Base-by-base conservation (phyloP, 2,329 filamentous ascomycete genomes). In the Talaromyces albobiverticillius region DNA sequence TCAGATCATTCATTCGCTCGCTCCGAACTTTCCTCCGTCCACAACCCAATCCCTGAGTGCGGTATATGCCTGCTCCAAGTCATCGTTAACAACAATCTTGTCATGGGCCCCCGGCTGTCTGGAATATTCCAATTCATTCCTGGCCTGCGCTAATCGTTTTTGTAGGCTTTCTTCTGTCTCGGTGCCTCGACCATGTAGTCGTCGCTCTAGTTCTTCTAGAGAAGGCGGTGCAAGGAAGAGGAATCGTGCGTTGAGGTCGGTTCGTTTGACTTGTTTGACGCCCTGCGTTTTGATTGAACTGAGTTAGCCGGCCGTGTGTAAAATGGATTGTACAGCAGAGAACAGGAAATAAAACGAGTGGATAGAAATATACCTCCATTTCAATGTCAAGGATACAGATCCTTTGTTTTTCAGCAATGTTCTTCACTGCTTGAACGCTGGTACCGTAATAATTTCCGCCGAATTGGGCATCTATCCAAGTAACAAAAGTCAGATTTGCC, bases 301-400 rank as follows among this genome's bases (percentile, higher is more conserved):
- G n/a, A n/a, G n/a, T n/a, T n/a, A n/a, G n/a, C n/a, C n/a, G n/a
- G n/a, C n/a, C n/a, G n/a, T n/a, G n/a, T 20, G 14, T 40, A 16
- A n/a, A 5, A 40, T 6, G 4, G 14, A 16, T 20, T n/a, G 3
- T 5, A 10, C 26, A 29, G 26, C 5, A 29, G 26, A 29, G 10
- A 22, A 2, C 10, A 38, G 34, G 10, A 48, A 36, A n/a, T n/a
- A n/a, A n/a, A n/a, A n/a, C n/a, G n/a, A n/a, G n/a, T n/a, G n/a
- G n/a, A n/a, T n/a, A n/a, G n/a, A n/a, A n/a, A 63, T 75, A 31
- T 69, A 87, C 86, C 83, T 96, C 91, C 90, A 96, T 96, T 80
- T 96, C 93, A 68, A 96, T 97, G 71, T 97, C 93, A 62, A 96
- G 77, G 46, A 96, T 85, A 58, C 92, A 93, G 40, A 91, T 83